Evolutionary conservation across 495 filamentous ascomycete species (phyloP).

Genomic region (Penicillium atrosanguineum): DNA sequence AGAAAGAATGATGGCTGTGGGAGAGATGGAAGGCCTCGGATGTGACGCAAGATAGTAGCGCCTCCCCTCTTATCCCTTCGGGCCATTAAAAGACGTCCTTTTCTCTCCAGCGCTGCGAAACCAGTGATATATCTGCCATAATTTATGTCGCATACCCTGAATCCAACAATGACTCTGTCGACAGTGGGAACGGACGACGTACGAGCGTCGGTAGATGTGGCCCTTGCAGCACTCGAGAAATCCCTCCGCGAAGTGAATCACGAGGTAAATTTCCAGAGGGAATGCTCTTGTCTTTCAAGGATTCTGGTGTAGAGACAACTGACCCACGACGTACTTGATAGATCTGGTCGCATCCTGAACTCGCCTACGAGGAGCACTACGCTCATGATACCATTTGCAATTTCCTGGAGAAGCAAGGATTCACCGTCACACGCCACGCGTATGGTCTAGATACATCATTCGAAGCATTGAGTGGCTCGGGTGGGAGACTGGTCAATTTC

Average conservation of each 20-base stretch:
- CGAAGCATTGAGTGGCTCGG: slow-evolving; percentile 36
- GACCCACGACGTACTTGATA: slow-evolving; percentile 6
- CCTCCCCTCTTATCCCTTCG: neutral
- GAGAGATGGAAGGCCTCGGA: slow-evolving; percentile 9
- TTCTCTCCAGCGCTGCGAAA: neutral
- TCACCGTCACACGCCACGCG: slow-evolving; percentile 54
- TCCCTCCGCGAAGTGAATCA: slow-evolving; percentile 32
- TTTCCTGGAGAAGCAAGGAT: slow-evolving; percentile 54
- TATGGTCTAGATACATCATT: slow-evolving; percentile 42
- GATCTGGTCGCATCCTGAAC: slow-evolving; percentile 62
- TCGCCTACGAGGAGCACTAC: slow-evolving; percentile 54
- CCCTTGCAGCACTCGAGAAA: slow-evolving; percentile 21
- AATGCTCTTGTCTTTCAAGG: neutral
- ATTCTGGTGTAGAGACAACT: neutral
- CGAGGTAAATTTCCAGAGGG: slow-evolving; percentile 3
- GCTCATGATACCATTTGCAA: slow-evolving; percentile 57
- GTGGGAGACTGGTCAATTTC: slow-evolving; percentile 43
- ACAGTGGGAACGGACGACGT: slow-evolving; percentile 21
- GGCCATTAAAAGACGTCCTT: neutral
- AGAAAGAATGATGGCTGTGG: neutral
- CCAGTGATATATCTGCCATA: neutral
- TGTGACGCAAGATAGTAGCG: neutral
- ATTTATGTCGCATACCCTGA: neutral
- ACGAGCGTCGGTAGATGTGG: slow-evolving; percentile 27
- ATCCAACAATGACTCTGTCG: slow-evolving; percentile 19